Evolutionary conservation across 306 rosid genomes (phyloP).

Genomic region (Prunus mongolica): DNA sequence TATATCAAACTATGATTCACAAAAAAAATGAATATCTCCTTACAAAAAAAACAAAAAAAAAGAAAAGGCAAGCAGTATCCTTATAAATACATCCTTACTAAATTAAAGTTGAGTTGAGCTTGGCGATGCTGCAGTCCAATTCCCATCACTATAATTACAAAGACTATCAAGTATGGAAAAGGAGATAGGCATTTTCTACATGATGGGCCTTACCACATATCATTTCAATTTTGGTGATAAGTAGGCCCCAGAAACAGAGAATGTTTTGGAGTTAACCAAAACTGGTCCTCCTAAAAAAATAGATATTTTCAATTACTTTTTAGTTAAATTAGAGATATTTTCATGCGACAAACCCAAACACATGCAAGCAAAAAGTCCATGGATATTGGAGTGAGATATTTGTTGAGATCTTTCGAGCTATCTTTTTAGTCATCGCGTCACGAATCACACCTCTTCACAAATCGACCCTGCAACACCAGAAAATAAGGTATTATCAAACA

Average conservation of each 20-base stretch:
- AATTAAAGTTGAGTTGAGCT: too few species aligned
- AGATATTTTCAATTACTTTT: neutral
- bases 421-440: slow-evolving; percentile 22
- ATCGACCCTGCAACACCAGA: slow-evolving; percentile 64
- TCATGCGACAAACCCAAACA: slow-evolving; percentile 9
- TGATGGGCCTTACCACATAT: too few species aligned
- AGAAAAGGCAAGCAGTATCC: too few species aligned
- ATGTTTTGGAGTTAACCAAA: neutral
- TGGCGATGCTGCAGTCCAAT: too few species aligned
- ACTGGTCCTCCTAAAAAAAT: neutral
- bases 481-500: too few species aligned
- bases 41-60: accelerated
- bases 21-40: accelerated
- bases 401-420: slow-evolving; percentile 38
- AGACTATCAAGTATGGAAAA: too few species aligned
- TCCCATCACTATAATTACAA: too few species aligned
- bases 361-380: slow-evolving; percentile 9
- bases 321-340: slow-evolving; percentile 28
- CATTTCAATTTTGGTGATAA: neutral
- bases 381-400: slow-evolving; percentile 31
- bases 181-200: too few species aligned
- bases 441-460: slow-evolving; percentile 55
- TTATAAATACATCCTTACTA: too few species aligned
- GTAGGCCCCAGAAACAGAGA: neutral
- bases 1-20: too few species aligned